These are phyloP conservation scores for Dentipellis fragilis DNA, from an alignment of 768 basidiomycete genomes.

Conservation along the genomic window DNA sequence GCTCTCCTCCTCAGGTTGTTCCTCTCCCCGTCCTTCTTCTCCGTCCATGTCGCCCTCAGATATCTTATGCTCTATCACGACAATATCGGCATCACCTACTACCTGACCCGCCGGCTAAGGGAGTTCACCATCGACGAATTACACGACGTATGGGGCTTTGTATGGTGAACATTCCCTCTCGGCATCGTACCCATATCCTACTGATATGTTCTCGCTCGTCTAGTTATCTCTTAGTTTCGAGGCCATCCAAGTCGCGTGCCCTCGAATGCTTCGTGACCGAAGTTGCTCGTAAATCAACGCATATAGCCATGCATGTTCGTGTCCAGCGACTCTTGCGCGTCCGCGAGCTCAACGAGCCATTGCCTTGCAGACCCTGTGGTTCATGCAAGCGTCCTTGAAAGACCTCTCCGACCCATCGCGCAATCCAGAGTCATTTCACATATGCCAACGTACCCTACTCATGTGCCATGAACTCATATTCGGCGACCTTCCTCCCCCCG, in stretches of 20 bases:
- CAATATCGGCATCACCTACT: conserved; percentile 89
- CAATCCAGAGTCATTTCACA: conserved; percentile 70
- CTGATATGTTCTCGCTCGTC: conserved; percentile 10
- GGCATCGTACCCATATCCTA: conserved; percentile 22
- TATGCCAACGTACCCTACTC: conserved; percentile 87
- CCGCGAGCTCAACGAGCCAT: conserved; percentile 6
- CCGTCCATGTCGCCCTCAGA: conserved; percentile 85
- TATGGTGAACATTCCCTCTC: conserved; percentile 44
- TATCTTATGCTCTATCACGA: conserved; percentile 77
- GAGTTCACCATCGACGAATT: conserved; percentile 62
- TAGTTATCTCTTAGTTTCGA: conserved; percentile 91
- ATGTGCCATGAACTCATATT: conserved; percentile 96
- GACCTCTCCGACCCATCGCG: conserved; percentile 57
- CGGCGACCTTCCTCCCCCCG: conserved; percentile 65
- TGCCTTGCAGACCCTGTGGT: conserved; percentile 77
- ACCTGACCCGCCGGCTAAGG: conserved; percentile 66
- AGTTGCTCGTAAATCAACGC: conserved; percentile 81
- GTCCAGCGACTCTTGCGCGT: conserved; percentile 10
- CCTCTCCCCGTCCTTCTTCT: conserved; percentile 87
- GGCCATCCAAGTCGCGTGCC: conserved; percentile 84
- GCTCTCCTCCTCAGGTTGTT: conserved; percentile 85
- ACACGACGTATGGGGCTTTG: conserved; percentile 81
- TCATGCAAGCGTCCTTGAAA: conserved; percentile 90
- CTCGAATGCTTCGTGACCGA: conserved; percentile 92
- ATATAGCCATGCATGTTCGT: conserved; percentile 91